Base-by-base conservation (phyloP, 306 rosid species). In the Dryas drummondii region DNA sequence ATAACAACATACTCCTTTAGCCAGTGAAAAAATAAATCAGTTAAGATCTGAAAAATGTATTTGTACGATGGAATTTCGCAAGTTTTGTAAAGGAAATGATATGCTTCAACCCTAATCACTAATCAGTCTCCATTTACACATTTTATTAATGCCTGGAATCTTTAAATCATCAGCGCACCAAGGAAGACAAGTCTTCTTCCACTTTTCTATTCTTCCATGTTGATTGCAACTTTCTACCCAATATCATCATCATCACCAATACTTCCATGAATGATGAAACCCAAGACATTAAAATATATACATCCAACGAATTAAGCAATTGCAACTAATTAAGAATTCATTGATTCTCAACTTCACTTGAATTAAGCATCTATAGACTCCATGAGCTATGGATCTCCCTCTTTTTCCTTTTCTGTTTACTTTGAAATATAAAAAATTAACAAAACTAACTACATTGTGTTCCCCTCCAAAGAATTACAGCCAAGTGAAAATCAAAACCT, bases 401-500 rank as follows among this genome's bases (percentile, higher is more conserved):
- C 0, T 9, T 46, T 7, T 26, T 15, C 50, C 48, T 57, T 49
- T 10, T 6, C 51, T 27, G 65, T 49, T 15, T 14, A 59, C 19
- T 8, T 56, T 14, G 69, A 13, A 61, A 7, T 3, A 49, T 32
- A 46, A 60, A 71, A 11, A 50, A 56, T 22, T 50, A 57, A n/a
- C 55, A 66, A 50, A 66, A 32, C 56, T 59, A 76, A 41, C 69
- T 57, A 50, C 76, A 68, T 5, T 51, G 42, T 22, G 15, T 63
- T 44, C 44, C 74, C 60, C 17, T 60, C 53, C 9, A 73, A 82
- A 67, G 82, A 77, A 77, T 61, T 68, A 72, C 81, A 76, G 64
- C 70, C 6, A 32, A 76, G 48, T 15, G 40, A 55, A 45, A 19
- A 1, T 62, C 22, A 14, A 41, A 5, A 70, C 17, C 66, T 22